These are phyloP conservation scores for Calonectria pteridis DNA, from an alignment of 2,329 filamentous ascomycete species.

Conservation along the genomic window DNA sequence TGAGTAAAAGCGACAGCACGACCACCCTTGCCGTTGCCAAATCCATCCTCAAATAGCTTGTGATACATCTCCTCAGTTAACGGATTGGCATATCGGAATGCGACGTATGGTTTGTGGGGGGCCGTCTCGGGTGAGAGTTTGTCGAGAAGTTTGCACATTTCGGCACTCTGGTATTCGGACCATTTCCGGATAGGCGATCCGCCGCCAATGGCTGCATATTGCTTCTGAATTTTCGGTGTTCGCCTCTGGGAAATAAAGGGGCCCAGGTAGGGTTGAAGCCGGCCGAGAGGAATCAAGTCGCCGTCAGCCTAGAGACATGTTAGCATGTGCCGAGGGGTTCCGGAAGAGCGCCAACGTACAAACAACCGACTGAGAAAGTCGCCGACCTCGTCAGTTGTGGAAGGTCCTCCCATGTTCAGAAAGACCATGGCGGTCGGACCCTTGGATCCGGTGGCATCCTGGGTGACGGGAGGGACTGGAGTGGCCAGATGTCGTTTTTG, in stretches of 20 bases:
- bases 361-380: conserved; percentile 93
- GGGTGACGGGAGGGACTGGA: conserved; percentile 80
- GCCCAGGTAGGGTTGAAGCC: conserved; percentile 90
- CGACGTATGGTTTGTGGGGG: conserved; percentile 96
- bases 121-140: conserved; percentile 91
- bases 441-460: conserved; percentile 76
- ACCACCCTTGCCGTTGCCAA: conserved; percentile 89
- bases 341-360: conserved; percentile 65
- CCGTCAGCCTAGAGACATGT: conserved; percentile 78
- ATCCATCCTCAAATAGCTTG: conserved; percentile 86
- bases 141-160: conserved; percentile 99
- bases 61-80: conserved; percentile 95
- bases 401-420: conserved; percentile 98
- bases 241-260: conserved; percentile 87
- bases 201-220: conserved; percentile 94
- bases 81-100: conserved; percentile 94
- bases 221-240: conserved; percentile 96
- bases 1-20: conserved; percentile 97
- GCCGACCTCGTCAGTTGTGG: conserved; percentile 87
- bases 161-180: conserved; percentile 92
- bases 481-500: conserved; percentile 53
- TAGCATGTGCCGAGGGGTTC: conserved; percentile 25
- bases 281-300: conserved; percentile 95
- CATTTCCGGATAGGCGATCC: conserved; percentile 98
- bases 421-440: conserved; percentile 98